phyloP scores from a whole-genome alignment of 2,329 filamentous ascomycete genomes.

The Fusarium haematococcum region DNA sequence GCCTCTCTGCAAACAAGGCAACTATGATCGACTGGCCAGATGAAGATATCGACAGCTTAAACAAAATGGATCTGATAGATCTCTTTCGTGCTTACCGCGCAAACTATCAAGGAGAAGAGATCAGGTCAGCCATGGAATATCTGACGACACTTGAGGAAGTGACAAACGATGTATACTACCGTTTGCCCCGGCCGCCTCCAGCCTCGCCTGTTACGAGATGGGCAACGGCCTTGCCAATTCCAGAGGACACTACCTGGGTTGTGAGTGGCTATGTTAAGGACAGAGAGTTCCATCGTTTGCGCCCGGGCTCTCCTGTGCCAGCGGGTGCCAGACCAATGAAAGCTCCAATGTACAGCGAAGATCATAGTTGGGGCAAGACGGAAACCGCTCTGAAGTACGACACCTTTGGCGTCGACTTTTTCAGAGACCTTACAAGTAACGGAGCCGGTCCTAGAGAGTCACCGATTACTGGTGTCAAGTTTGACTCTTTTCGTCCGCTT shows the following conservation, averaged over 20 bases:
- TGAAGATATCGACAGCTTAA: neutral
- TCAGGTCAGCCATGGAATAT: neutral
- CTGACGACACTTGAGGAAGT: neutral
- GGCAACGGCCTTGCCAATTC: neutral
- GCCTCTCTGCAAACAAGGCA: neutral
- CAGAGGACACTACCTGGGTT: neutral
- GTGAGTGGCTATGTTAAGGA: neutral
- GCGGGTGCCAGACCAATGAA: neutral
- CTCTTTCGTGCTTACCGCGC: neutral
- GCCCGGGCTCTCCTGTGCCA: neutral
- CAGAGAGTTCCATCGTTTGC: neutral
- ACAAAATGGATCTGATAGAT: neutral
- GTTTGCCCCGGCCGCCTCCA: neutral
- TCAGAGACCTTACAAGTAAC: neutral
- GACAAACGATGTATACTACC: neutral
- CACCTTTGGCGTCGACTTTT: neutral
- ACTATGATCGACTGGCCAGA: neutral
- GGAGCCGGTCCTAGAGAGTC: neutral
- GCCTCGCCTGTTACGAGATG: neutral
- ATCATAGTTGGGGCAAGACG: neutral
- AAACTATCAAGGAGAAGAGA: neutral
- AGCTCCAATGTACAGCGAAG: neutral
- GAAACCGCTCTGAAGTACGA: neutral
- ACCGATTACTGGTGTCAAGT: constrained; percentile 19
- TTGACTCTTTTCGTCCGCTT: constrained; percentile 28